phyloP scores from a whole-genome alignment of 768 basidiomycete genomes.

The Porphyrellus cyaneotinctus region DNA sequence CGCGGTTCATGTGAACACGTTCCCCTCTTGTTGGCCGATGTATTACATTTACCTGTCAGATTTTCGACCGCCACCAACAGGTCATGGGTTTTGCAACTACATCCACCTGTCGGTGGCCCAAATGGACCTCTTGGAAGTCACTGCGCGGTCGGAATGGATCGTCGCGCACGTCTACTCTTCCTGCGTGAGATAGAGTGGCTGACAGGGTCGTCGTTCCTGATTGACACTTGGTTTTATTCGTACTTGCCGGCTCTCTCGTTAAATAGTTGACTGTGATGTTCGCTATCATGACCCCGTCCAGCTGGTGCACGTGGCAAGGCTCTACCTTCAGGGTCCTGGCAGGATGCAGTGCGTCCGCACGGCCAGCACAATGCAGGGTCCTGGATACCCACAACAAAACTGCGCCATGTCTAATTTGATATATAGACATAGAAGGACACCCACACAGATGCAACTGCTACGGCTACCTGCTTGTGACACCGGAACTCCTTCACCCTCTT shows the following conservation, averaged over 20 bases:
- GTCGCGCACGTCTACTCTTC: neutral
- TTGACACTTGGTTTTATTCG: constrained; percentile 7
- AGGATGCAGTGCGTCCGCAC: constrained; percentile 22
- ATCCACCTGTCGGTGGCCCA: constrained; percentile 6
- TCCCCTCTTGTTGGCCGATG: neutral
- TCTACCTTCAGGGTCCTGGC: constrained; percentile 24
- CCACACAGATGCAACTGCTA: constrained; percentile 16
- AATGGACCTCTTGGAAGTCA: neutral
- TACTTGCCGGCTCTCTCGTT: neutral
- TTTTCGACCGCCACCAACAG: constrained; percentile 9
- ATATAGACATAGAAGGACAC: constrained; percentile 12
- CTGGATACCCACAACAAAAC: constrained; percentile 12
- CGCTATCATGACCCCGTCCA: neutral
- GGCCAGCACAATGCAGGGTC: constrained; percentile 24
- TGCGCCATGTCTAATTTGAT: constrained; percentile 27
- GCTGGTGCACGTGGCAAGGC: constrained; percentile 8
- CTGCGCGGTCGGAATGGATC: neutral
- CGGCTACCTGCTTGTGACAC: constrained; percentile 20
- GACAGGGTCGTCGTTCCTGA: constrained; percentile 9
- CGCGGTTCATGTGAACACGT: constrained; percentile 3
- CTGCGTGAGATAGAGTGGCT: neutral
- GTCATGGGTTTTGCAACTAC: constrained; percentile 9
- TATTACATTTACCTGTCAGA: constrained; percentile 19
- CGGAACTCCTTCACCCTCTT: constrained; percentile 3
- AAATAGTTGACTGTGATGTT: neutral